Conservation (phyloP, 768 basidiomycete genomes). For the Sporobolomyces pararoseus region DNA sequence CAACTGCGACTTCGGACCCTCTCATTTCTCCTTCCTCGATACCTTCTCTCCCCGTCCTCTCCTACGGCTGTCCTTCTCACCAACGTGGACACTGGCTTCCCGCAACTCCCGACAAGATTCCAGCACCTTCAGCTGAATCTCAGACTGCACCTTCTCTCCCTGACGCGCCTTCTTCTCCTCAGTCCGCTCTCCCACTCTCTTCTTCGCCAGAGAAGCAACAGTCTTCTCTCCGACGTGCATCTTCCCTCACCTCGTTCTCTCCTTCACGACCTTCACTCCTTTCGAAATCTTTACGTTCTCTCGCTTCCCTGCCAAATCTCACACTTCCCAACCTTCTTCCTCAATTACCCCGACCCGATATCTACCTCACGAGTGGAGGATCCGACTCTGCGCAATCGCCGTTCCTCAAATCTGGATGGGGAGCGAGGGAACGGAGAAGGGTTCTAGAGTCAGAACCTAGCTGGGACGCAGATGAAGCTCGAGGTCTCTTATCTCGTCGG, state of each 20-base stretch:
- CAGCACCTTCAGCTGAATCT: background rate
- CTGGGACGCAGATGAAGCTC: slow-evolving; percentile 35
- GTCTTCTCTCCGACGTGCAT: background rate
- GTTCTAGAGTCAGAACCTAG: slow-evolving; percentile 28
- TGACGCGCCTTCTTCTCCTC: background rate
- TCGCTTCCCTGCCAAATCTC: slow-evolving; percentile 34
- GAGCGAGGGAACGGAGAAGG: slow-evolving; percentile 23
- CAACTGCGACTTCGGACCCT: slow-evolving; percentile 24
- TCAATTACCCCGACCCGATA: slow-evolving; percentile 1
- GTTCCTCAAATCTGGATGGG: slow-evolving; percentile 24
- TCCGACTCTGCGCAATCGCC: background rate
- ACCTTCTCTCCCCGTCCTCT: slow-evolving; percentile 1
- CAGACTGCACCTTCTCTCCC: slow-evolving; percentile 1
- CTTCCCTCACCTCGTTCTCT: background rate
- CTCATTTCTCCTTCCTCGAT: slow-evolving; percentile 17
- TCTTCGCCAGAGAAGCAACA: background rate
- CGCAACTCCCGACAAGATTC: slow-evolving; percentile 1
- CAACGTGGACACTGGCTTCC: slow-evolving; percentile 25
- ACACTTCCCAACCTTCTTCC: slow-evolving; percentile 12
- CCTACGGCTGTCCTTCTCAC: slow-evolving; percentile 5
- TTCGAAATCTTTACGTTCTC: slow-evolving; percentile 31
- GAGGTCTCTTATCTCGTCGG: background rate
- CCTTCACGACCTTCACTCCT: slow-evolving; percentile 22
- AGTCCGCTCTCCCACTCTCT: background rate
- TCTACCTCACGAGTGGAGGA: slow-evolving; percentile 9